These are phyloP conservation scores for Kodamaea nitidulidarum DNA, from an alignment of 805 yeast genomes.

Conservation along the genomic window DNA sequence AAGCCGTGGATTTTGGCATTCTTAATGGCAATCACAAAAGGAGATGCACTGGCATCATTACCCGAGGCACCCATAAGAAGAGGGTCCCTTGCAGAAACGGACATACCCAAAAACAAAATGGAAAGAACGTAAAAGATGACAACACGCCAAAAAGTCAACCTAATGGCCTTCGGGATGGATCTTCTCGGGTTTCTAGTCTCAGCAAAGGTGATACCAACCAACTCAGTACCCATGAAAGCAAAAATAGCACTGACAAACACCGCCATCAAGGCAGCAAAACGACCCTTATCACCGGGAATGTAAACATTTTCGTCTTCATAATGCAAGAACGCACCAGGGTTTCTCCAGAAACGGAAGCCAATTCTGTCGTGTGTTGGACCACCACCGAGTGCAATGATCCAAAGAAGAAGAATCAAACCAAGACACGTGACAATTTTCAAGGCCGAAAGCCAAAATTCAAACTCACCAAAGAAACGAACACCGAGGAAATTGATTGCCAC, in stretches of 20 bases:
- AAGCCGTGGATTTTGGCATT: constrained; percentile 60
- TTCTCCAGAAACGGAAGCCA: constrained; percentile 67
- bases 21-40: constrained; percentile 78
- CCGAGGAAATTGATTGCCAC: constrained; percentile 43
- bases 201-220: constrained; percentile 68
- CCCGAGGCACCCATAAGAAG: constrained; percentile 50
- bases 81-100: constrained; percentile 58
- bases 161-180: constrained; percentile 68
- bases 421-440: constrained; percentile 62
- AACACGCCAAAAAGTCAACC: constrained; percentile 63
- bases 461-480: constrained; percentile 37
- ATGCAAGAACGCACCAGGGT: constrained; percentile 60
- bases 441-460: constrained; percentile 54
- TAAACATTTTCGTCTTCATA: constrained; percentile 44
- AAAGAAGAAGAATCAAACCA: constrained; percentile 61
- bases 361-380: constrained; percentile 69
- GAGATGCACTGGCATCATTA: constrained; percentile 68
- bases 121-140: constrained; percentile 58
- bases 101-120: constrained; percentile 61
- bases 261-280: constrained; percentile 57
- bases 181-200: constrained; percentile 65
- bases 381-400: constrained; percentile 72
- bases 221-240: constrained; percentile 68
- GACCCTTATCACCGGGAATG: constrained; percentile 45
- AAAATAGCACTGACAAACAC: constrained; percentile 64